Conservation (phyloP, 768 basidiomycete genomes). For the Tricholoma hemisulphureum region DNA sequence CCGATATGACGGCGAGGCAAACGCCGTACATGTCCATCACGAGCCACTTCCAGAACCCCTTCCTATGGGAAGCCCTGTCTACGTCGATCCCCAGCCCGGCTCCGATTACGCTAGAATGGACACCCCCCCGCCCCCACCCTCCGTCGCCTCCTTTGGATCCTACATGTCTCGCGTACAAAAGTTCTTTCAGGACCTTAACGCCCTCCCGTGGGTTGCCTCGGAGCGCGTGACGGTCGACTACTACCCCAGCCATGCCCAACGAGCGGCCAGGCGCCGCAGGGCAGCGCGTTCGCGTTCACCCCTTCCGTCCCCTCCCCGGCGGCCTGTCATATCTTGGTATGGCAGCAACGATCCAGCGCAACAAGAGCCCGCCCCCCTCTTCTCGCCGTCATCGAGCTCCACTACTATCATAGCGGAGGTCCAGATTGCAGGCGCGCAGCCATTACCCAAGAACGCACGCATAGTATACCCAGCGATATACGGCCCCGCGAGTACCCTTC, state of each 20-base stretch:
- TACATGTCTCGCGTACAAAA: slow-evolving; percentile 27
- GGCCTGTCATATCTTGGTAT: slow-evolving; percentile 17
- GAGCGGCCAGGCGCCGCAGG: slow-evolving; percentile 11
- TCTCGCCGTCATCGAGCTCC: slow-evolving; percentile 14
- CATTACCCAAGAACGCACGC: slow-evolving; percentile 3
- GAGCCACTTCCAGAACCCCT: slow-evolving; percentile 4
- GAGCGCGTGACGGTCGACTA: slow-evolving; percentile 33
- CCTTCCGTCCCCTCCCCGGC: not conserved
- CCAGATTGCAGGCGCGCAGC: not conserved
- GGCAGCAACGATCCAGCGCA: not conserved
- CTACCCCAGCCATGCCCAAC: slow-evolving; percentile 21
- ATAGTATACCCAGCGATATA: slow-evolving; percentile 4
- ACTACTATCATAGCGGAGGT: not conserved
- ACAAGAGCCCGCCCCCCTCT: slow-evolving; percentile 8
- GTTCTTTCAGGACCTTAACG: slow-evolving; percentile 31
- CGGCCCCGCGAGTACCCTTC: not conserved
- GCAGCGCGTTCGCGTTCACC: not conserved
- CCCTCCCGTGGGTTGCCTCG: slow-evolving; percentile 35
- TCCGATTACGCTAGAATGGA: slow-evolving; percentile 37
- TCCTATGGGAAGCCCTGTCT: slow-evolving; percentile 21
- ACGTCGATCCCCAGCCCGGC: slow-evolving; percentile 26
- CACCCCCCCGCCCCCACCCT: slow-evolving; percentile 15
- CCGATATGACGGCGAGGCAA: slow-evolving; percentile 12
- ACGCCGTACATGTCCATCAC: slow-evolving; percentile 9
- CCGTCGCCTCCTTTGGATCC: slow-evolving; percentile 27